Evolutionary conservation across 1,139 yeast genomes (phyloP).

Genomic region (Scheffersomyces illinoinensis): DNA sequence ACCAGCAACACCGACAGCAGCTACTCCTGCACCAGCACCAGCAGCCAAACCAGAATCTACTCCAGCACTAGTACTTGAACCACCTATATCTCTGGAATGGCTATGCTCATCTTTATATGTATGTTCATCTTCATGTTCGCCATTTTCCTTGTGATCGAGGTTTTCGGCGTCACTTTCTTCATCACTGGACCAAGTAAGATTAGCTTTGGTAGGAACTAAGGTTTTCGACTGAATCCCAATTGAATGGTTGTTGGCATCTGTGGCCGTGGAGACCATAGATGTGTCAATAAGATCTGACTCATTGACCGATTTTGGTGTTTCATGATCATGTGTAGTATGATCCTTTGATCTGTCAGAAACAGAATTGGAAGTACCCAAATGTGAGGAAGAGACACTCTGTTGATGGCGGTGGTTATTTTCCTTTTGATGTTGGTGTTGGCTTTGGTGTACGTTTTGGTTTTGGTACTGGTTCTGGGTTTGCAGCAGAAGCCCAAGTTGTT

Average conservation of each 20-base stretch:
- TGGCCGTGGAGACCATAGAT: not conserved
- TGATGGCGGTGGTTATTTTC: constrained; percentile 1
- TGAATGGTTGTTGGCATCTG: constrained; percentile 21
- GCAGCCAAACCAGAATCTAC: not conserved
- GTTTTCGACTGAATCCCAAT: constrained; percentile 58
- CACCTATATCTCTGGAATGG: not conserved
- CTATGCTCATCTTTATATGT: not conserved
- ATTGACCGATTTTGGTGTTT: not conserved
- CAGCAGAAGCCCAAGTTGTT: not conserved
- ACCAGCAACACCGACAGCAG: not conserved
- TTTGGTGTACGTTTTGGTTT: not conserved
- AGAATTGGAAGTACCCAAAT: not conserved
- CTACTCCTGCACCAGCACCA: too few relatives aligned
- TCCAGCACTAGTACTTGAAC: not conserved
- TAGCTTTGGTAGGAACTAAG: constrained; percentile 75
- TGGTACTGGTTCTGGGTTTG: not conserved
- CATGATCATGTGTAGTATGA: not conserved
- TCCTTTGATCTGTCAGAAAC: constrained; percentile 1
- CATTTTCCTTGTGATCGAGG: constrained; percentile 40
- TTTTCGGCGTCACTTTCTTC: constrained; percentile 54
- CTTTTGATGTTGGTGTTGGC: constrained; percentile 4
- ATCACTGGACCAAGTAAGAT: constrained; percentile 80
- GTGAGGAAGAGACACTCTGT: not conserved
- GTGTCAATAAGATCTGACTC: not conserved
- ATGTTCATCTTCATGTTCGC: constrained; percentile 29